Evolutionary conservation across 495 filamentous ascomycete species (phyloP), one percentile per base, ranked within the genome.

Genomic region (Talaromyces wortmannii): DNA sequence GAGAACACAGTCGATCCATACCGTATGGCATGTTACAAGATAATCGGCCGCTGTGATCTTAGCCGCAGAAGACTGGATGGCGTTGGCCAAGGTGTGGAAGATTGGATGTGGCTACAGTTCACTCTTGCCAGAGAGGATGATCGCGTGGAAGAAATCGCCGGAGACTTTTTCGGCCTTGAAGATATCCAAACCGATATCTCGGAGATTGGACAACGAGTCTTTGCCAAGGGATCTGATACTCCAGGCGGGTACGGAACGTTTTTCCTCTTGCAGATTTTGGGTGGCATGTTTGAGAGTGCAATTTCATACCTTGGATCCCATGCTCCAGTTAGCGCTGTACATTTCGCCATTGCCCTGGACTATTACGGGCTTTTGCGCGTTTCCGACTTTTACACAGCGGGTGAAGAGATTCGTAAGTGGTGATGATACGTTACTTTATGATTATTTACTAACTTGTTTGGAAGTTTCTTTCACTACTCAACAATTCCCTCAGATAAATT

Each of bases 91-190:
- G 86, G 83, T 23, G 84, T 95, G 47, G 89, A 96, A 60, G 95
- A 97, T 66, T 97, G 91, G 90, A 85, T 95, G 68, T 99, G 94
- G 94, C 71, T 99, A 55, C 94, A 97, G 66, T 90, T 97, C 68
- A 88, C 83, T 60, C 84, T 99, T 45, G 91, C 92, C 13, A 78
- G 95, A 52, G 94, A 99, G 64, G 84, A 87, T 53, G 90, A 90
- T 62, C 83, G 88, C 52, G 79, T 83, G 8, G 84, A 90, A 51
- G 92, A 97, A 64, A 83, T 87, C 50, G 90, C 92, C 11, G 85
- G 86, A 48, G 92, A 97, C 63, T 82, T 88, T 11, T 97, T 95
- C 68, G 91, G 90, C 15, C 78, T 99, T 11, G 82, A 85, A 50
- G 89, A 97, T 61, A 82, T 97, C 10, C 89, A 91, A 66, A 77